phyloP scores from a whole-genome alignment of 2,329 filamentous ascomycete species.

The Cladosporium sp. region DNA sequence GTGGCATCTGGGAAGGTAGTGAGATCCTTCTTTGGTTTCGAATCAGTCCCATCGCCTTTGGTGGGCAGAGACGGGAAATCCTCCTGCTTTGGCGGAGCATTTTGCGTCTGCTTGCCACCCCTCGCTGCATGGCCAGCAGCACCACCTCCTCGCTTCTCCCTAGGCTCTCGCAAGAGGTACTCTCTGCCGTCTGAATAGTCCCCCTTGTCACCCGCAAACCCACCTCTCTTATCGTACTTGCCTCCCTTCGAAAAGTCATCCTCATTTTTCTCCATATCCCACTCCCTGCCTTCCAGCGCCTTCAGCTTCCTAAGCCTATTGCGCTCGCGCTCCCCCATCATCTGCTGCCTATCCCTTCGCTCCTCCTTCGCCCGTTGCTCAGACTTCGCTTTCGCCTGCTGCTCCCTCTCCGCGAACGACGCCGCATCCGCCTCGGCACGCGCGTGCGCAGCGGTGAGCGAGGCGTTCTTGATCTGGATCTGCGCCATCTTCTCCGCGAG shows the following conservation, averaged over 20 bases:
- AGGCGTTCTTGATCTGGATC: slow-evolving; percentile 59
- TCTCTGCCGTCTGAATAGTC: slow-evolving; percentile 32
- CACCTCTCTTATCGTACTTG: slow-evolving; percentile 22
- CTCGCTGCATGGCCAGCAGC: slow-evolving; percentile 15
- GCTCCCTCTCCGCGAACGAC: slow-evolving; percentile 61
- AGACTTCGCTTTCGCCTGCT: slow-evolving; percentile 50
- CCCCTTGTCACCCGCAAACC: slow-evolving; percentile 27
- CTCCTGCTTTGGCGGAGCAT: slow-evolving; percentile 34
- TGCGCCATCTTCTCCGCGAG: slow-evolving; percentile 57
- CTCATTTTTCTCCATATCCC: slow-evolving; percentile 59
- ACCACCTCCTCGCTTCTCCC: slow-evolving; percentile 17
- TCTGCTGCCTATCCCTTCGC: slow-evolving; percentile 50
- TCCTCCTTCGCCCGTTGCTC: slow-evolving; percentile 45
- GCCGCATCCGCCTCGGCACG: slow-evolving; percentile 65
- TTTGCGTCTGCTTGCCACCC: slow-evolving; percentile 27
- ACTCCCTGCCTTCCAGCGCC: slow-evolving; percentile 55
- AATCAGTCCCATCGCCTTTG: slow-evolving; percentile 6
- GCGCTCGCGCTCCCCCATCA: slow-evolving; percentile 60
- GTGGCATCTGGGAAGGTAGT: slow-evolving; percentile 8
- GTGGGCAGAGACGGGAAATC: slow-evolving; percentile 44
- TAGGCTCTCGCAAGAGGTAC: slow-evolving; percentile 30
- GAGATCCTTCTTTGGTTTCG: slow-evolving; percentile 1
- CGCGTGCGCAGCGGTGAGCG: slow-evolving; percentile 57
- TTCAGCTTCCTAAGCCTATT: slow-evolving; percentile 58
- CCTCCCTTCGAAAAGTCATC: slow-evolving; percentile 42